phyloP scores from a whole-genome alignment of 208 protist genomes.

The Leishmania aethiopica region DNA sequence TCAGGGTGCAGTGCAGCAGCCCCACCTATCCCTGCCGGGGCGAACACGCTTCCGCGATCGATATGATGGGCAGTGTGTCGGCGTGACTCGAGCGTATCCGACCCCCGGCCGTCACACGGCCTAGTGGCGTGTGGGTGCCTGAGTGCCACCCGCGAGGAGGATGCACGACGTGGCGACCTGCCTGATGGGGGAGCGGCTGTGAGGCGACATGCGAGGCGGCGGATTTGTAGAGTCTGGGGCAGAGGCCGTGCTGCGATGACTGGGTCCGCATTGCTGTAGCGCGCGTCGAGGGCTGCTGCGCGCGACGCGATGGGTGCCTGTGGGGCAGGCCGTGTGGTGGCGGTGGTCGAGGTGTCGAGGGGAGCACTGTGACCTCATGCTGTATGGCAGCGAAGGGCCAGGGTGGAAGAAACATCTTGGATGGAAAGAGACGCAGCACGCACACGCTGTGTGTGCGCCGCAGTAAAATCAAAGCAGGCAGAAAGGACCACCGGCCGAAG shows the following conservation, averaged over 20 bases:
- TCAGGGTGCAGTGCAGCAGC: background rate
- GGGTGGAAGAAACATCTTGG: too few relatives aligned
- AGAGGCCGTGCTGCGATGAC: background rate
- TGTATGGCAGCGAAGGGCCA: background rate
- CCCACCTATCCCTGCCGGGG: background rate
- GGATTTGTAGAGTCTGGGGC: background rate
- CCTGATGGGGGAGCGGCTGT: background rate
- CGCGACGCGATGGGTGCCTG: background rate
- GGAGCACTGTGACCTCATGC: background rate
- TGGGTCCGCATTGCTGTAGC: background rate
- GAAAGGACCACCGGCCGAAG: background rate
- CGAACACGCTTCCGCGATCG: background rate
- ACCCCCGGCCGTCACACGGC: background rate
- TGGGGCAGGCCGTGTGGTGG: background rate
- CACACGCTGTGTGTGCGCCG: background rate
- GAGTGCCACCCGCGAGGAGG: background rate
- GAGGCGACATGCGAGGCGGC: background rate
- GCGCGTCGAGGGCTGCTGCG: background rate
- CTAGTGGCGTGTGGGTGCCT: background rate
- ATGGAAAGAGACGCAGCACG: background rate
- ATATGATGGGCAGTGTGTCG: background rate
- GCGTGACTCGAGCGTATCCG: background rate
- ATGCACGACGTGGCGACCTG: background rate
- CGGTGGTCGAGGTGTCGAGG: background rate
- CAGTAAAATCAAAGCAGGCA: background rate